phyloP scores from a whole-genome alignment of 257 asterid species.

The Sherardia arvensis region DNA sequence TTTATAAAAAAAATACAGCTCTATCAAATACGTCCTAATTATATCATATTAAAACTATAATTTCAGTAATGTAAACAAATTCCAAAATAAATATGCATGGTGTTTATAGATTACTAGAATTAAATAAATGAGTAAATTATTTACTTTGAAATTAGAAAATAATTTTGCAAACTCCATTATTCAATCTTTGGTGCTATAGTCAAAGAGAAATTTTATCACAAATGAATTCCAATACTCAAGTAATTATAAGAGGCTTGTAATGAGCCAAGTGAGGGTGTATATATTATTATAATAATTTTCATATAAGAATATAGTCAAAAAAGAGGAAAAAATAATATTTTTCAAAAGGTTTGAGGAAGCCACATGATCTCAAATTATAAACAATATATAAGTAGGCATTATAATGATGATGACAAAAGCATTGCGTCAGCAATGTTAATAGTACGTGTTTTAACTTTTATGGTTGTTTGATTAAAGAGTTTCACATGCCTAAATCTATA shows the following conservation, averaged over 20 bases:
- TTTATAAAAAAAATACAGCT: no score
- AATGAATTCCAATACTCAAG: neutral
- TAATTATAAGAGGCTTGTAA: neutral
- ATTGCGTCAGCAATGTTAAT: constrained; percentile 31
- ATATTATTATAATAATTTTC: neutral
- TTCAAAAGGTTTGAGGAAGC: constrained; percentile 23
- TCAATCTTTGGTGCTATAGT: neutral
- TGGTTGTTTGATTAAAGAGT: constrained; percentile 25
- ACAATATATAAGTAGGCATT: constrained; percentile 25
- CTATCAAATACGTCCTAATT: no score
- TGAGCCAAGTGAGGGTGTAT: neutral
- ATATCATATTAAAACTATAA: no score
- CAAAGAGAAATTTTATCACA: neutral
- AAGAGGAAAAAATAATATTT: constrained; percentile 23
- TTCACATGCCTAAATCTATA: constrained; percentile 43
- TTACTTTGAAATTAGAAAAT: no score
- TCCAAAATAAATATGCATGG: no score
- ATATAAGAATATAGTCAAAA: constrained; percentile 47
- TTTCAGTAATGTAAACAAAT: no score
- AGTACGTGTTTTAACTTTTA: constrained; percentile 28
- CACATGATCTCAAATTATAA: constrained; percentile 20
- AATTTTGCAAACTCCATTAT: no score
- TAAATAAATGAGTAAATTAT: no score
- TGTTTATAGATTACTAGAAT: no score
- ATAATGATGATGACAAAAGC: constrained; percentile 8